Conservation (phyloP, 1,284 basidiomycete genomes). For the Ustilago lituana region DNA sequence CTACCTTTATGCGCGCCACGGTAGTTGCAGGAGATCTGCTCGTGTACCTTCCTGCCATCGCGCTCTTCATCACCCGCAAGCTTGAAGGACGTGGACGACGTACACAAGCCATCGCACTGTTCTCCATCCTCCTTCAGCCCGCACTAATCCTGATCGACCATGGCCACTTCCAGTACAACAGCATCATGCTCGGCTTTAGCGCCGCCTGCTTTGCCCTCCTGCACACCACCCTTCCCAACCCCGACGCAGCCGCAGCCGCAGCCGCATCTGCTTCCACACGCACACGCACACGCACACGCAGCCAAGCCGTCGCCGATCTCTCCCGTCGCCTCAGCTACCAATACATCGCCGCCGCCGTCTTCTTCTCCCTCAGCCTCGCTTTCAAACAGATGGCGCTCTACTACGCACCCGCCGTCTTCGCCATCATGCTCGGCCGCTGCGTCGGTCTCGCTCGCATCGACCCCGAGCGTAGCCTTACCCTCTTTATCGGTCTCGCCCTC, state of each 20-base stretch:
- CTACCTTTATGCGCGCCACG: conserved; percentile 81
- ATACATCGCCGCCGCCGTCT: conserved; percentile 79
- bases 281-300: conserved; percentile 15
- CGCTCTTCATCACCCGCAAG: conserved; percentile 53
- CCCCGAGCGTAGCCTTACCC: conserved; percentile 72
- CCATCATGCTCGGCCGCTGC: conserved; percentile 69
- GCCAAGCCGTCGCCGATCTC: conserved; percentile 47
- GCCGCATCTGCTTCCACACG: too few species aligned
- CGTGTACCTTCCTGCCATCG: conserved; percentile 77
- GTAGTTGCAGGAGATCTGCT: conserved; percentile 78
- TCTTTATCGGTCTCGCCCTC: conserved; percentile 77
- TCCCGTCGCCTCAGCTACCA: conserved; percentile 62
- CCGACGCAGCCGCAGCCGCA: conserved; percentile 20
- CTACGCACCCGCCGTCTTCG: conserved; percentile 79
- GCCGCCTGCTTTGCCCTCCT: conserved; percentile 57
- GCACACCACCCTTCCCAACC: conserved; percentile 60
- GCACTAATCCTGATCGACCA: conserved; percentile 84
- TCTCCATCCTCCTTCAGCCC: conserved; percentile 80
- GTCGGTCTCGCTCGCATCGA: conserved; percentile 81
- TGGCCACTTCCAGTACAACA: conserved; percentile 82
- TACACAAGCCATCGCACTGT: conserved; percentile 55
- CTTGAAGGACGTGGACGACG: conserved; percentile 58
- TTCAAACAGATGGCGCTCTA: conserved; percentile 98
- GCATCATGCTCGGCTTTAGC: conserved; percentile 65
- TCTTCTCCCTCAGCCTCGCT: conserved; percentile 81